Conservation (phyloP, 148 eudicot genomes). For the Bassia scoparia region DNA sequence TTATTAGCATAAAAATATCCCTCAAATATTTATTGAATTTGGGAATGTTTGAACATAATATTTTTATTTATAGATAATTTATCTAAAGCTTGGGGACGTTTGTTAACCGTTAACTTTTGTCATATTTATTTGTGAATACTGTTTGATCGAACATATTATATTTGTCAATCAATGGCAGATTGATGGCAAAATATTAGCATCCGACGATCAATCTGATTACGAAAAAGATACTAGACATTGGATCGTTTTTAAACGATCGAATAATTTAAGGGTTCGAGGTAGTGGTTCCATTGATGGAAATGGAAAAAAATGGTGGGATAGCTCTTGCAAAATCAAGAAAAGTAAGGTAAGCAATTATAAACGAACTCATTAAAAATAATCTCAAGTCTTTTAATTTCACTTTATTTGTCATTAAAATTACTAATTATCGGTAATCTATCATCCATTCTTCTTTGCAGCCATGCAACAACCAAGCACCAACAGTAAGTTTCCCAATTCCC, state of each 20-base stretch:
- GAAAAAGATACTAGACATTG: slow-evolving; percentile 41
- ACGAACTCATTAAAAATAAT: too few relatives aligned
- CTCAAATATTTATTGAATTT: too few relatives aligned
- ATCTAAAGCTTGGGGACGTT: too few relatives aligned
- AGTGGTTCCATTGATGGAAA: slow-evolving; percentile 68
- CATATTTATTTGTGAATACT: neutral
- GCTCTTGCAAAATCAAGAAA: slow-evolving; percentile 67
- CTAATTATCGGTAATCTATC: too few relatives aligned
- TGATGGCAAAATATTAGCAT: slow-evolving; percentile 54
- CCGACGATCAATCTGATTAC: slow-evolving; percentile 43
- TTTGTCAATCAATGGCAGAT: slow-evolving; percentile 32
- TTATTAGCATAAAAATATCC: too few relatives aligned
- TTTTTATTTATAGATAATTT: too few relatives aligned
- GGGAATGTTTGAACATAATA: too few relatives aligned
- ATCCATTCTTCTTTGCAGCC: slow-evolving; percentile 48
- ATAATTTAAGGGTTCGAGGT: slow-evolving; percentile 43
- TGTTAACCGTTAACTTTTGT: too few relatives aligned
- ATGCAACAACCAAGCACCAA: slow-evolving; percentile 78
- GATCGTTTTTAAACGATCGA: slow-evolving; percentile 41
- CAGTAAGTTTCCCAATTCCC: slow-evolving; percentile 50
- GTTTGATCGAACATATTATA: neutral
- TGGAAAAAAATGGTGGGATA: slow-evolving; percentile 75
- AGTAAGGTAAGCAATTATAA: slow-evolving; percentile 33
- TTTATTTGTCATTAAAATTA: too few relatives aligned
- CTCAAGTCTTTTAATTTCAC: too few relatives aligned